phyloP scores from a whole-genome alignment of 1,139 yeast species.

The Scheffersomyces quercinus region DNA sequence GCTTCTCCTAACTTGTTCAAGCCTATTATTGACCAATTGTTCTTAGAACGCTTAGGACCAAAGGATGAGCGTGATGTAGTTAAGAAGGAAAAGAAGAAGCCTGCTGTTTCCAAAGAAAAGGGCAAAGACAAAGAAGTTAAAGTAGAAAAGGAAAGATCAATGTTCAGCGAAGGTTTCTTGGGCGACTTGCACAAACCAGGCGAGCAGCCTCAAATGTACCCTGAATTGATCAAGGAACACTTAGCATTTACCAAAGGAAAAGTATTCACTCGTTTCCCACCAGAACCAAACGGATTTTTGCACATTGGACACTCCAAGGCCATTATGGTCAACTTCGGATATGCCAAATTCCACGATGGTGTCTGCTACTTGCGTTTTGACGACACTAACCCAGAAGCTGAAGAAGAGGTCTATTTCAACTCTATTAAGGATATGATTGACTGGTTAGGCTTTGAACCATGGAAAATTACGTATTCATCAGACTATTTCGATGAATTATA shows the following conservation, averaged over 20 bases:
- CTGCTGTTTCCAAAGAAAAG: conserved; percentile 21
- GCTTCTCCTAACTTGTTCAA: conserved; percentile 86
- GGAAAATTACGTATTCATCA: conserved; percentile 92
- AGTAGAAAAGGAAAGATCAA: conserved; percentile 54
- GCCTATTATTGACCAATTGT: conserved; percentile 77
- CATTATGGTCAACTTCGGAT: conserved; percentile 94
- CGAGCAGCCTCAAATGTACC: conserved; percentile 86
- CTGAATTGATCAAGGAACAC: conserved; percentile 81
- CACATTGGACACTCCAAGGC: conserved; percentile 99
- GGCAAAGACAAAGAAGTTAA: conserved; percentile 23
- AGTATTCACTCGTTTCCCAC: conserved; percentile 95
- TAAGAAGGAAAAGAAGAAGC: conserved; percentile 72
- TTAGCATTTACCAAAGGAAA: conserved; percentile 73
- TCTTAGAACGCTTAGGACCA: conserved; percentile 78
- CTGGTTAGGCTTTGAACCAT: conserved; percentile 94
- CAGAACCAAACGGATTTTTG: conserved; percentile 95
- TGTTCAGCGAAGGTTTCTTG: conserved; percentile 94
- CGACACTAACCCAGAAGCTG: conserved; percentile 98
- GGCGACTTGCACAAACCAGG: conserved; percentile 96
- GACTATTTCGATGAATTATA: conserved; percentile 91
- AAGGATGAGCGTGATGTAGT: conserved; percentile 91
- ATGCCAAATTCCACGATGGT: conserved; percentile 82
- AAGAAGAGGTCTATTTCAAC: conserved; percentile 86
- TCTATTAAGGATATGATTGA: conserved; percentile 81
- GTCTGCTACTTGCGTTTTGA: conserved; percentile 90